These are phyloP conservation scores for Trametes gibbosa DNA, from an alignment of 768 basidiomycete genomes.

Conservation along the genomic window DNA sequence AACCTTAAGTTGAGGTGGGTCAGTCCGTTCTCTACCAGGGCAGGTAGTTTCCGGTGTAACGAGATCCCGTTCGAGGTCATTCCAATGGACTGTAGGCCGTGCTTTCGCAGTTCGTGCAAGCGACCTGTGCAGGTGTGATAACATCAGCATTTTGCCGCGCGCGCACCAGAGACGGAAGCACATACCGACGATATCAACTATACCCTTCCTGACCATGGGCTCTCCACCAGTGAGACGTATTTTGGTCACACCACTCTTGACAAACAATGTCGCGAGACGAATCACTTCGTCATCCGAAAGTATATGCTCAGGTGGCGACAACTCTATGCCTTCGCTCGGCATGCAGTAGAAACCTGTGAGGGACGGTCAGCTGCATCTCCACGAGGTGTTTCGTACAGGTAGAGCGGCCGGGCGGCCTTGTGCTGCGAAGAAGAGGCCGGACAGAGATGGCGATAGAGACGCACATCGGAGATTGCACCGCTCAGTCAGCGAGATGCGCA, in stretches of 20 bases:
- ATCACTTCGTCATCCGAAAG: constrained; percentile 76
- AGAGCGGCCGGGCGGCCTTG: not conserved
- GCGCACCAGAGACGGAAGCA: constrained; percentile 3
- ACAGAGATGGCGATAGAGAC: constrained; percentile 10
- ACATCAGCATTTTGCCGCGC: not conserved
- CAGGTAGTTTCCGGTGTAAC: constrained; percentile 68
- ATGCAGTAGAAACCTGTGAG: constrained; percentile 85
- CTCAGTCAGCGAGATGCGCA: constrained; percentile 87
- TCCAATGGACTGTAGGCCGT: constrained; percentile 71
- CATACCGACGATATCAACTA: constrained; percentile 66
- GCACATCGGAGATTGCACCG: constrained; percentile 84
- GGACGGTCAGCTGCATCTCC: not conserved
- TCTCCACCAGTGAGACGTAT: constrained; percentile 89
- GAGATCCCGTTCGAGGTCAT: constrained; percentile 86
- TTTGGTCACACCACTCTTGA: constrained; percentile 79
- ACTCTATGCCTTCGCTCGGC: constrained; percentile 76
- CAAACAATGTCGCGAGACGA: constrained; percentile 73
- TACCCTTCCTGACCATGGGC: constrained; percentile 77
- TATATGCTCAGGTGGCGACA: constrained; percentile 66
- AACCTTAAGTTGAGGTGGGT: constrained; percentile 63
- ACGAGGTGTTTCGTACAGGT: constrained; percentile 7
- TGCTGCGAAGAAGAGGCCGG: not conserved
- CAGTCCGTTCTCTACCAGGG: constrained; percentile 66
- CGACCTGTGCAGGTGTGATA: constrained; percentile 39
- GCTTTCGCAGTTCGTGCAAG: constrained; percentile 55